phyloP scores from a whole-genome alignment of 331 rosid species.

The Dryas integrifolia region DNA sequence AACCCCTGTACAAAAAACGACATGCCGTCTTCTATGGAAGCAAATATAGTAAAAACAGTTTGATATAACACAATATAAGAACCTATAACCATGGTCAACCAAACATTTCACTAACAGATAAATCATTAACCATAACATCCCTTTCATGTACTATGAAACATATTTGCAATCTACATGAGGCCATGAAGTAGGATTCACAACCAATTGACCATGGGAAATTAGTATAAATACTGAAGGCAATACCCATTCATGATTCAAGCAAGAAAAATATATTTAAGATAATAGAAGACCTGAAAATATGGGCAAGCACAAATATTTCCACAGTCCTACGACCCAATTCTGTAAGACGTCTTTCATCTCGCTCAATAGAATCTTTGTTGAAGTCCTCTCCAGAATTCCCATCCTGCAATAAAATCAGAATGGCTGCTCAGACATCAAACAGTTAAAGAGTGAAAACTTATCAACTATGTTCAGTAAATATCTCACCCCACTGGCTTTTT shows the following conservation, averaged over 20 bases:
- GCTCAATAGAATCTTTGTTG: constrained; percentile 89
- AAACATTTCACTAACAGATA: background rate
- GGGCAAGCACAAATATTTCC: constrained; percentile 96
- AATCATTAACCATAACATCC: background rate
- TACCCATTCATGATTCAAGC: background rate
- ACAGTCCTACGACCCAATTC: constrained; percentile 98
- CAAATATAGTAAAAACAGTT: background rate
- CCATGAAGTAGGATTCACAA: background rate
- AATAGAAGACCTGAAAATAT: constrained; percentile 70
- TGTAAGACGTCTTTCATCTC: constrained; percentile 93
- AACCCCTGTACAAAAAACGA: background rate
- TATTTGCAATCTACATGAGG: background rate
- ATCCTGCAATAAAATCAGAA: constrained; percentile 50
- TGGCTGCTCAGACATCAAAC: constrained; percentile 22
- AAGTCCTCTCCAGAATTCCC: constrained; percentile 94
- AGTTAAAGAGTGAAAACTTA: background rate
- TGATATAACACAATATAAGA: background rate
- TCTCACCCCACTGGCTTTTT: background rate
- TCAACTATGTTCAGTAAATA: background rate
- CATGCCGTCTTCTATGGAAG: background rate
- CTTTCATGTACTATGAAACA: background rate
- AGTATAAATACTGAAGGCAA: background rate
- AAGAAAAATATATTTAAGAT: constrained; percentile 12
- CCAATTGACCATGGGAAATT: background rate
- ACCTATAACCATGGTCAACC: background rate